Percentiles rank a stretch among this genome's conserved stretches.
phyloP scores from a whole-genome alignment of 2,329 filamentous ascomycete genomes.

The Neoscytalidium dimidiatum region DNA sequence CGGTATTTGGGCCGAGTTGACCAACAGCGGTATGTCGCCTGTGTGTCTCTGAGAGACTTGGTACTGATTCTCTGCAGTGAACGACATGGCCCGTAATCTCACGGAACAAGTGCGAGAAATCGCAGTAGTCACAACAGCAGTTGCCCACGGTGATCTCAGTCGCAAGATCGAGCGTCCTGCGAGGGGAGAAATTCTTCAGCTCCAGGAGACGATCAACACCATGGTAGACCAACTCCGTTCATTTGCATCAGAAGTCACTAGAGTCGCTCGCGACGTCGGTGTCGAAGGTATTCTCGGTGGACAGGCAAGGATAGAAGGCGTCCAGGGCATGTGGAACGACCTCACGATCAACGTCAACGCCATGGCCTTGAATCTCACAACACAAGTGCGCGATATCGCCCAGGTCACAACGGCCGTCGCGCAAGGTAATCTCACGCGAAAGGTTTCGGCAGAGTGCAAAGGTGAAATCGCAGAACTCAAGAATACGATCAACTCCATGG shows the following conservation, averaged over 20 bases:
- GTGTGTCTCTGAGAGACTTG: conserved; percentile 26
- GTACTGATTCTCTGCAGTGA: conserved; percentile 60
- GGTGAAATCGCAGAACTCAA: conserved; percentile 55
- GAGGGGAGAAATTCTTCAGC: conserved; percentile 87
- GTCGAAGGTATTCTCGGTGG: conserved; percentile 65
- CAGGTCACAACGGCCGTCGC: conserved; percentile 56
- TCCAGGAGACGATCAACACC: conserved; percentile 83
- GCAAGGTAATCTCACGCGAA: conserved; percentile 53
- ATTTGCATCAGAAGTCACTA: conserved; percentile 66
- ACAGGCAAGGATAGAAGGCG: conserved; percentile 65
- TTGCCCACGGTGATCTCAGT: conserved; percentile 89
- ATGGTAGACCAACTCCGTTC: conserved; percentile 69
- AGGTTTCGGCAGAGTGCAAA: conserved; percentile 55
- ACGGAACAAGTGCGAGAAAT: conserved; percentile 98
- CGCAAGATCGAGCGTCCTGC: conserved; percentile 96
- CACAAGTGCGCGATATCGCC: conserved; percentile 56
- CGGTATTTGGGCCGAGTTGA: conserved; percentile 97
- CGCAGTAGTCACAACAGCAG: conserved; percentile 92
- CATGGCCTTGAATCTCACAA: conserved; percentile 56
- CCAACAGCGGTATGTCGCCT: conserved; percentile 53
- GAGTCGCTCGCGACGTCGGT: conserved; percentile 65
- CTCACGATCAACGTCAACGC: conserved; percentile 59
- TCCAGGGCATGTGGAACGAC: conserved; percentile 68
- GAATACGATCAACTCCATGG: conserved; percentile 56
- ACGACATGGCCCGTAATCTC: conserved; percentile 97